Conservation (phyloP, 495 filamentous ascomycete species). For the Neurospora hispaniola region DNA sequence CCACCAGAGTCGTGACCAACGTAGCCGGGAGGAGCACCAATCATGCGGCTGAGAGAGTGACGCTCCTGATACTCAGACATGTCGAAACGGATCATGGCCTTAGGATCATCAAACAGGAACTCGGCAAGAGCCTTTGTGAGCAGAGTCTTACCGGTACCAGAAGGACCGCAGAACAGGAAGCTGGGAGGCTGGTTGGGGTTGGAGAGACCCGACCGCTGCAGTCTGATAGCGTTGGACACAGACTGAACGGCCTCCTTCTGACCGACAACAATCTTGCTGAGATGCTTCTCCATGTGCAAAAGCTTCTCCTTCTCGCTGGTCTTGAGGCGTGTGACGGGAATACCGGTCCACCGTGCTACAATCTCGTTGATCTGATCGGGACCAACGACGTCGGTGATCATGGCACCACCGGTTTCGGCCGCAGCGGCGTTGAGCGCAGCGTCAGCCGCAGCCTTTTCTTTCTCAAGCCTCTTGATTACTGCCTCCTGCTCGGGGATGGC, state of each 20-base stretch:
- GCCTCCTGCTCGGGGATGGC: constrained; percentile 86
- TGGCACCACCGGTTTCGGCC: constrained; percentile 47
- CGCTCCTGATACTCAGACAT: constrained; percentile 99
- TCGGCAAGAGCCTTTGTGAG: constrained; percentile 94
- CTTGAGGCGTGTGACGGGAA: constrained; percentile 85
- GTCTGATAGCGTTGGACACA: constrained; percentile 89
- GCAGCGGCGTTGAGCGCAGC: constrained; percentile 55
- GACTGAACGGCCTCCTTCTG: constrained; percentile 91
- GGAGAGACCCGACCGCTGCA: constrained; percentile 84
- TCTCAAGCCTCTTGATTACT: constrained; percentile 69
- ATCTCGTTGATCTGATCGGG: constrained; percentile 99
- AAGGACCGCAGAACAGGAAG: constrained; percentile 97
- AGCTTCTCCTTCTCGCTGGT: constrained; percentile 97
- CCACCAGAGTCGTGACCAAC: constrained; percentile 94
- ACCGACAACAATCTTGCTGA: constrained; percentile 76
- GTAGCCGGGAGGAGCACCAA: constrained; percentile 93
- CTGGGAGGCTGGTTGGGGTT: constrained; percentile 95
- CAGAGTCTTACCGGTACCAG: constrained; percentile 93
- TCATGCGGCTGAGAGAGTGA: constrained; percentile 92
- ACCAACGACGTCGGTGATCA: constrained; percentile 87
- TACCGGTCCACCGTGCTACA: constrained; percentile 90
- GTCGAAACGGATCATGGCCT: constrained; percentile 97
- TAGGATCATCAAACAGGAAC: constrained; percentile 95
- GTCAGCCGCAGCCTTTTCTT: constrained; percentile 68
- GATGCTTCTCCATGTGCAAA: constrained; percentile 80